A percentile compares a stretch with the other conserved stretches of the same genome.
Evolutionary conservation across 2,329 filamentous ascomycete genomes (phyloP).

Genomic region (Colletotrichum aenigma): DNA sequence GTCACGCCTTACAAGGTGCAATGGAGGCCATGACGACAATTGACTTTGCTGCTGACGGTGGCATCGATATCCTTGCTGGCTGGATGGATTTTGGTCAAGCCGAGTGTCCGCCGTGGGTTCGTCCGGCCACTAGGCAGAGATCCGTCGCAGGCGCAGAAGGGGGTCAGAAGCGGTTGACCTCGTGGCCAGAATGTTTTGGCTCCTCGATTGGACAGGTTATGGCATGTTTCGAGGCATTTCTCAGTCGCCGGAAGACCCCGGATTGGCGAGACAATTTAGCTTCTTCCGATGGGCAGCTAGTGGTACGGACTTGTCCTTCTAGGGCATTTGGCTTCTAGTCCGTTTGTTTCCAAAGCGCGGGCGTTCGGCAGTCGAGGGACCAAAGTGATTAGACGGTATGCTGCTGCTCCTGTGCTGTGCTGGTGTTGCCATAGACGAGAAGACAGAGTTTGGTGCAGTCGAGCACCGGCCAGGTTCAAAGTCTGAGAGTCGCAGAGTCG

Average conservation of each 20-base stretch:
- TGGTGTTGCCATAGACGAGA: not conserved
- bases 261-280: not conserved
- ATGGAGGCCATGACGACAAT: not conserved
- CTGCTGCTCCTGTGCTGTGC: not conserved
- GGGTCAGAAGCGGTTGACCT: slow-evolving; percentile 4
- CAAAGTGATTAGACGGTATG: not conserved
- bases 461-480: not conserved
- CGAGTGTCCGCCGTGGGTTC: not conserved
- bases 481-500: not conserved
- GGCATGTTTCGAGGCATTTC: not conserved
- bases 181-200: not conserved
- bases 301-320: not conserved
- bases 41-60: not conserved
- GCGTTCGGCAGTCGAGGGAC: not conserved
- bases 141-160: not conserved
- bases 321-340: not conserved
- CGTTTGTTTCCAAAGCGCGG: not conserved
- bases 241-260: not conserved
- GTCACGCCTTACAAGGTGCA: not conserved
- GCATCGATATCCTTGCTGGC: not conserved
- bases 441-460: not conserved
- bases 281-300: not conserved
- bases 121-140: not conserved
- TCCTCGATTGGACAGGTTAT: not conserved
- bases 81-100: not conserved